Evolutionary conservation across 2,329 filamentous ascomycete species (phyloP).

Genomic region (Fusarium mangiferae): DNA sequence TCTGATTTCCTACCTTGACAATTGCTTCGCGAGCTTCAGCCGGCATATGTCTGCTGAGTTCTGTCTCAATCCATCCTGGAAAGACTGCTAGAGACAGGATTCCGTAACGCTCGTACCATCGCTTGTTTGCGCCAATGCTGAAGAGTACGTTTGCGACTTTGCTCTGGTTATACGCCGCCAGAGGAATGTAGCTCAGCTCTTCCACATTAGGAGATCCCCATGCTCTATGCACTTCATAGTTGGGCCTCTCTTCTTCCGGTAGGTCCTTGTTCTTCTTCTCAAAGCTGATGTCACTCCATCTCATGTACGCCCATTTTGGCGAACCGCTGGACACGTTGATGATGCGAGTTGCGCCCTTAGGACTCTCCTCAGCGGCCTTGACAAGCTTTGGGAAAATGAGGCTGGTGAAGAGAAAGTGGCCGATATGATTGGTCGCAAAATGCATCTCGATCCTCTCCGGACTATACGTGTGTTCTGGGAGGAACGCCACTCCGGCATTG

Average conservation of each 20-base stretch:
- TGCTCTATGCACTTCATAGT: not conserved
- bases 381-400: not conserved
- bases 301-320: not conserved
- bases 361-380: accelerated
- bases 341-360: not conserved
- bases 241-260: not conserved
- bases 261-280: not conserved
- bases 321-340: not conserved
- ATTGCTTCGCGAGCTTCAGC: not conserved
- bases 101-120: not conserved
- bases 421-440: not conserved
- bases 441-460: not conserved
- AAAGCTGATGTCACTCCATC: not conserved
- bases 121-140: not conserved
- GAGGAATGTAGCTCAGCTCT: not conserved
- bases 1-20: not conserved
- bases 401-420: not conserved
- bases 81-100: not conserved
- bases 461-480: not conserved
- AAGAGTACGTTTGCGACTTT: not conserved
- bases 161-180: not conserved
- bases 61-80: not conserved
- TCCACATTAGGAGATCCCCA: not conserved
- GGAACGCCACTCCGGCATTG: not conserved
- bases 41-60: not conserved